These are phyloP conservation scores for Pelargonium cotyledonis DNA, from an alignment of 441 rosid genomes.

Conservation along the genomic window DNA sequence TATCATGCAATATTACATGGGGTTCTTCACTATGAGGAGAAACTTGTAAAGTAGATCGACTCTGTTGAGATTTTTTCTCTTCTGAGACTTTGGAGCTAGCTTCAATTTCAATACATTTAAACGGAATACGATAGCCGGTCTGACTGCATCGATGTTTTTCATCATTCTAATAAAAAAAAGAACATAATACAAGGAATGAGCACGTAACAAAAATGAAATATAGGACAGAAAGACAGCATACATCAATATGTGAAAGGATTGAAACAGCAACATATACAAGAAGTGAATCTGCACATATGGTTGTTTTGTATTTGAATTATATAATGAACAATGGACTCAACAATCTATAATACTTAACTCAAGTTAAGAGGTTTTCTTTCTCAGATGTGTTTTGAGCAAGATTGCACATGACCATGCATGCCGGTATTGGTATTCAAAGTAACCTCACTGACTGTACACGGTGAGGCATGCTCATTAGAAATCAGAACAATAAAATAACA, in stretches of 20 bases:
- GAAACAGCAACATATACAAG: too few species aligned
- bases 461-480: not conserved
- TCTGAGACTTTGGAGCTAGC: conserved; percentile 25
- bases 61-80: conserved; percentile 32
- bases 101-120: conserved; percentile 61
- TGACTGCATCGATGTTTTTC: conserved; percentile 78
- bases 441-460: not conserved
- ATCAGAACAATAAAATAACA: not conserved
- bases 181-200: not conserved
- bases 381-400: too few species aligned
- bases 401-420: not conserved
- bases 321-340: too few species aligned
- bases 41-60: conserved; percentile 33
- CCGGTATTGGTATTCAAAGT: not conserved
- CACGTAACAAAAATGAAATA: not conserved
- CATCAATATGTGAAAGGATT: too few species aligned
- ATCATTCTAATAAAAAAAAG: conserved; percentile 37
- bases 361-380: too few species aligned
- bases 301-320: too few species aligned
- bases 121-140: conserved; percentile 79
- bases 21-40: conserved; percentile 6
- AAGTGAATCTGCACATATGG: not conserved
- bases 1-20: not conserved
- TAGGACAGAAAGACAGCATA: too few species aligned
- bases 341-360: too few species aligned